Evolutionary conservation across 805 yeast genomes (phyloP), one percentile per base, ranked within the genome.

Genomic region (Ascoidea rubescens): DNA sequence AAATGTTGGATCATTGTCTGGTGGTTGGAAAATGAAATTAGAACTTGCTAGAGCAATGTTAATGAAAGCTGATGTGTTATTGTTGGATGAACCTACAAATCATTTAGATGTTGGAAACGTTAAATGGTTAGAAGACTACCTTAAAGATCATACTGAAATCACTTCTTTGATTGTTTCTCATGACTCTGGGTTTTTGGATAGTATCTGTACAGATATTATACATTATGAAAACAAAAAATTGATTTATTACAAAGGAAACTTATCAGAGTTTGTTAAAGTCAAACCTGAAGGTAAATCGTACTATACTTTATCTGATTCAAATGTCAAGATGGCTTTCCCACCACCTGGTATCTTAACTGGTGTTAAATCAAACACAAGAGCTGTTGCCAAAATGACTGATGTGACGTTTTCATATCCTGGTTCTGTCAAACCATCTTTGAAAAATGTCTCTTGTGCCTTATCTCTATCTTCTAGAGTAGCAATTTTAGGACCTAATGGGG

Each of bases 1-100:
- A 71, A 78, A 87, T 48, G 96, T 93, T 53, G 96, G 96, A 45
- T 87, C 97, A 1, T 73, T 91, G 54, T 87, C 96, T 47, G 99
- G 99, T 69, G 99, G 99, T 68, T 91, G 99, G 99, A 93, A 93
- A 71, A 91, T 91, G 99, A 91, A 91, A 72, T 78, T 91, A 60
- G 98, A 90, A 71, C 75, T 91, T 63, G 99, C 98, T n/a, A 84
- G 97, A 72, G 99, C 98, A 44, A 90, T 91, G 96, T 74, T 91
- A 60, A 87, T 89, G 88, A 88, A 83, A 69, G 99, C 98, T 43
- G 99, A 91, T 70, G 90, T 91, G 52, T 77, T 91, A 62, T 74
- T 91, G 60, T 77, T 91, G 64, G 99, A 91, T 71, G 99, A 91
- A 79, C 99, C 99, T 67, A 91, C 99, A 58, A 91, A 91, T 72